Evolutionary conservation across 2,329 filamentous ascomycete species (phyloP).

Genomic region (Trematosphaeria pertusa): DNA sequence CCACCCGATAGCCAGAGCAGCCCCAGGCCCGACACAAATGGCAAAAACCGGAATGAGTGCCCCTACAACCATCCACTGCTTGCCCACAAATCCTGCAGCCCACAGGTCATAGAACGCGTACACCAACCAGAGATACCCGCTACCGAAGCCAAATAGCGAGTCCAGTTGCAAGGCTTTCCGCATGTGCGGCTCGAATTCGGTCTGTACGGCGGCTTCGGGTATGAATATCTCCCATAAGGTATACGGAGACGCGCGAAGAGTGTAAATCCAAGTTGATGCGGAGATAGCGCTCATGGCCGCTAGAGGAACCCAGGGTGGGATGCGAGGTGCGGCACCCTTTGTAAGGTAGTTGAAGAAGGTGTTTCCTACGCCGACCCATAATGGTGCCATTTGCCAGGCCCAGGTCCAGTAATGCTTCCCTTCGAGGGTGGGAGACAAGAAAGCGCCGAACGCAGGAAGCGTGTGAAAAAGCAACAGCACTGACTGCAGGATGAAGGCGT

Average conservation of each 20-base stretch:
- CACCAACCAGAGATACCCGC: conserved; percentile 2
- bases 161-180: conserved; percentile 3
- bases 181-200: conserved; percentile 2
- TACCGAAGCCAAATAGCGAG: background rate
- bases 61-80: background rate
- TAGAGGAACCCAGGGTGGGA: background rate
- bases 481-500: background rate
- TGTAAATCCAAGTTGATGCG: conserved; percentile 3
- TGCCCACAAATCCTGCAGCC: background rate
- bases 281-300: conserved; percentile 1
- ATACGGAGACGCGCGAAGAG: background rate
- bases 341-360: background rate
- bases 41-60: background rate
- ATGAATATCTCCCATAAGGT: conserved; percentile 2
- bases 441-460: background rate
- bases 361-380: conserved; percentile 2
- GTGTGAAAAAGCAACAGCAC: conserved; percentile 2
- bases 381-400: conserved; percentile 9
- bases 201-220: background rate
- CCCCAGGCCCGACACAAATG: conserved; percentile 1
- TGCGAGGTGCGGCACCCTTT: background rate
- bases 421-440: background rate
- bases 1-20: conserved; percentile 2
- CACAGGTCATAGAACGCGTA: conserved; percentile 1
- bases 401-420: conserved; percentile 10